Percentiles rank a stretch among this genome's conserved stretches.
Evolutionary conservation across 305 asterid genomes (phyloP).

Genomic region (Ajuga reptans): DNA sequence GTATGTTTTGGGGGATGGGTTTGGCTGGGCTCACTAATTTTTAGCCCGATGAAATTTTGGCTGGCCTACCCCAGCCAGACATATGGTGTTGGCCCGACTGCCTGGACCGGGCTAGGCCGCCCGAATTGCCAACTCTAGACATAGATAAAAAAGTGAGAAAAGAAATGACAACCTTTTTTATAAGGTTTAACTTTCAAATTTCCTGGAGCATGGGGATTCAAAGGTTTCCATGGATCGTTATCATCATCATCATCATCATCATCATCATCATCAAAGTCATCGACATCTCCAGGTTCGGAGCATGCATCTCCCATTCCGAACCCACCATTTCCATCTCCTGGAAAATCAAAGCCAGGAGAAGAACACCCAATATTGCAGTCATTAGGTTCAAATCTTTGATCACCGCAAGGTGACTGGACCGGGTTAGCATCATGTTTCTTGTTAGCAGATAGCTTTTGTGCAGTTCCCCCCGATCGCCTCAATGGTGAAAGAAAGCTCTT

Average conservation of each 20-base stretch:
- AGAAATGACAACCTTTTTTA: constrained; percentile 43
- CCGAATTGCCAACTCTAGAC: too few relatives aligned
- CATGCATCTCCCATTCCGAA: constrained; percentile 37
- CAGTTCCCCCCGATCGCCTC: constrained; percentile 45
- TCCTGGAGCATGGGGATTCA: constrained; percentile 90
- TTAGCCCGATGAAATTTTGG: too few relatives aligned
- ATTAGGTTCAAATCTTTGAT: constrained; percentile 35
- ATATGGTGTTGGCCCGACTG: too few relatives aligned
- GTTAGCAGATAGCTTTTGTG: constrained; percentile 39
- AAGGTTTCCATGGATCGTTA: constrained; percentile 85
- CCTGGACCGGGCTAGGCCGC: too few relatives aligned
- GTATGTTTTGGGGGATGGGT: too few relatives aligned
- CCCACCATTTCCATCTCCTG: constrained; percentile 32
- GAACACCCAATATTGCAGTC: constrained; percentile 32
- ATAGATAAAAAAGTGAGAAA: constrained; percentile 17
- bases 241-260: constrained; percentile 40
- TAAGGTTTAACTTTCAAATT: constrained; percentile 70
- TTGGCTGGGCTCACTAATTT: too few relatives aligned
- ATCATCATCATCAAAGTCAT: constrained; percentile 37
- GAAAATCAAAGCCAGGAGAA: constrained; percentile 35
- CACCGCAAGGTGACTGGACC: constrained; percentile 35
- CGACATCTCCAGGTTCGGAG: constrained; percentile 42
- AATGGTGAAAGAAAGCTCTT: constrained; percentile 60
- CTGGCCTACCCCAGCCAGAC: too few relatives aligned
- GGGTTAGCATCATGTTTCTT: constrained; percentile 42